Base-by-base conservation (phyloP, 2,329 filamentous ascomycete genomes). In the Camptophora hylomeconis region DNA sequence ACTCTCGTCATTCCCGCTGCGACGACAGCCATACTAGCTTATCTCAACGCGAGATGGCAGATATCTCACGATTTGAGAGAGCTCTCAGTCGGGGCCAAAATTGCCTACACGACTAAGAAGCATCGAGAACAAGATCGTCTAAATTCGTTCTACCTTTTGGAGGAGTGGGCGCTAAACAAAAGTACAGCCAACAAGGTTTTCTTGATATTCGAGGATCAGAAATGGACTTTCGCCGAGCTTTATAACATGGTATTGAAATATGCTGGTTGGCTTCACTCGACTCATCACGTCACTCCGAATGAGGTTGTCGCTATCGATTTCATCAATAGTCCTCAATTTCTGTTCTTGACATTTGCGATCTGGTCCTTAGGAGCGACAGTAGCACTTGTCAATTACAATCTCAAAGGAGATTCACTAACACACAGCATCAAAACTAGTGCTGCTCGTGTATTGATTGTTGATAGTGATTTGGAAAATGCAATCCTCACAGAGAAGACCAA, bases 311-410 rank as follows among this genome's bases (percentile, higher is more conserved):
- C 80, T 6, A 65, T 92, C 42, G 68, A 89, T 51, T 80, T 81
- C 41, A 75, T 79, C 54, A 93, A 92, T 49, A 80, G 73, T 21
- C 73, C 82, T n/a, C 65, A 67, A 3, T 87, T 83, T 45, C 46
- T 87, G 16, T 80, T 86, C 48, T 38, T 92, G 6, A 71, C 75
- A 65, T 61, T 86, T 31, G 83, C 76, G 0, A 55, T 92, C 17
- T 92, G 82, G 82, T 72, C 75, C 17, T 72, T 92, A 34, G 84
- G 84, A 7, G 83, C 80, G 0, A 74, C 74, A 32, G 82, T 83
- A 0, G 83, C 83, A 0, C 82, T 89, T 44, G 78, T 92, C 56
- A 93, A 93, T 54, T 87, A 86, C 55, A 75, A 81, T 48, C 58
- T 92, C 26, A 65, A 68, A 0, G 76, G 74, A 8, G 70, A 76